These are phyloP conservation scores for Ramaria sp. DNA, from an alignment of 768 basidiomycete species.

Conservation along the genomic window DNA sequence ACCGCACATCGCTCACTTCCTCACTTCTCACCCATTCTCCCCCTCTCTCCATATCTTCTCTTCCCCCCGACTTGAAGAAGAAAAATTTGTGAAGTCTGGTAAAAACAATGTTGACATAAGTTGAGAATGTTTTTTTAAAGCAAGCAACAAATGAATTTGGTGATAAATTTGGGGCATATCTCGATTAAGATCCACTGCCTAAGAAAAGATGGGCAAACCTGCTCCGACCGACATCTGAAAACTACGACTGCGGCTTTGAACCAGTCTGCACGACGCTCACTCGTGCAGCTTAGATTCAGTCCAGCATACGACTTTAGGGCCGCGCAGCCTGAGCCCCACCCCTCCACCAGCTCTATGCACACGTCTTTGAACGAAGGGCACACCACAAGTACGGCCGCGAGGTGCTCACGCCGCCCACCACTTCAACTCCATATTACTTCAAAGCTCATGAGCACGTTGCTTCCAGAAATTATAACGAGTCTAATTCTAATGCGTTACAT, in stretches of 20 bases:
- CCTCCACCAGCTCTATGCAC: too few species aligned
- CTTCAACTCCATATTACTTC: not conserved
- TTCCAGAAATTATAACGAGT: conserved; percentile 6
- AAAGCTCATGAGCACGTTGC: not conserved
- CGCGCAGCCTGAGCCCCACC: not conserved
- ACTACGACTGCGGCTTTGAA: conserved; percentile 1
- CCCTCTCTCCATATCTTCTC: conserved; percentile 12
- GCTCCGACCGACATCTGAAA: not conserved
- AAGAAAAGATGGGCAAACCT: not conserved
- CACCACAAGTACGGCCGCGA: not conserved
- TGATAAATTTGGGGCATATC: too few species aligned
- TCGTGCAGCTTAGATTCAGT: not conserved
- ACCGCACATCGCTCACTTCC: not conserved
- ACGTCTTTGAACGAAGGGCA: too few species aligned
- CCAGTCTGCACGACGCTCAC: not conserved
- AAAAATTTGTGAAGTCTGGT: too few species aligned
- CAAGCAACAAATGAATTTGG: too few species aligned
- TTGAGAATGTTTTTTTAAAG: too few species aligned
- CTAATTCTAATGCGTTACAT: conserved; percentile 7
- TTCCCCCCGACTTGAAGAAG: too few species aligned
- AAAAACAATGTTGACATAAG: too few species aligned
- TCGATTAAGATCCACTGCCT: too few species aligned
- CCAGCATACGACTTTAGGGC: conserved; percentile 2
- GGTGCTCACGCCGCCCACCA: not conserved
- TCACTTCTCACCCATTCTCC: conserved; percentile 15